Conservation (phyloP, 139 green algal species). For the Coelastrella sp. region DNA sequence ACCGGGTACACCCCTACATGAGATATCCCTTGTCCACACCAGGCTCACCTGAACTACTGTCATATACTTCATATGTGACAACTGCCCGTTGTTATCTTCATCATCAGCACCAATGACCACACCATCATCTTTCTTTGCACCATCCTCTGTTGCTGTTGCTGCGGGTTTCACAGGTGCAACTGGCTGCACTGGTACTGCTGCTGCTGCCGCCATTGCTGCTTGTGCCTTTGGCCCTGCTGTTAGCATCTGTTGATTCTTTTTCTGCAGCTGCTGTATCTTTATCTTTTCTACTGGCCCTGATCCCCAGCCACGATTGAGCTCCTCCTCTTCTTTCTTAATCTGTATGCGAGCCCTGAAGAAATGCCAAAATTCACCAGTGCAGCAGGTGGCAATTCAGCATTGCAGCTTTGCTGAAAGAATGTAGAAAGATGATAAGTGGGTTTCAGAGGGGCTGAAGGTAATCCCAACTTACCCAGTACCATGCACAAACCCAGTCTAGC, state of each 20-base stretch:
- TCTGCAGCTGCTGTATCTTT: background rate
- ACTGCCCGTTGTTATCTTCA: background rate
- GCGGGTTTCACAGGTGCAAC: background rate
- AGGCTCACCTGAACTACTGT: background rate
- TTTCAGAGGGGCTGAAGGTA: too few species aligned
- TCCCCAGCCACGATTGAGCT: slow-evolving; percentile 79
- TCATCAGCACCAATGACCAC: slow-evolving; percentile 1
- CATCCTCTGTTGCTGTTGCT: slow-evolving; percentile 10
- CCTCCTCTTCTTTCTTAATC: slow-evolving; percentile 83
- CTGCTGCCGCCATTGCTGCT: slow-evolving; percentile 10
- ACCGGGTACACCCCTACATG: too few species aligned
- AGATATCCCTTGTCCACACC: too few species aligned
- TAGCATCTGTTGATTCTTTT: background rate
- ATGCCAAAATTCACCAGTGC: too few species aligned
- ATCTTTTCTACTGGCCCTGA: slow-evolving; percentile 49
- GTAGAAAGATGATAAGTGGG: too few species aligned
- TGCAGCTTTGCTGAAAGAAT: too few species aligned
- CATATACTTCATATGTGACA: slow-evolving; percentile 6
- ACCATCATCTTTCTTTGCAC: background rate
- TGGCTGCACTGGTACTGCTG: background rate
- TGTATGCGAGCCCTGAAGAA: slow-evolving; percentile 46
- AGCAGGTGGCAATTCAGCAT: too few species aligned
- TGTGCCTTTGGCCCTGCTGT: slow-evolving; percentile 17
- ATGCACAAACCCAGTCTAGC: too few species aligned
- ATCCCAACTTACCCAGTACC: too few species aligned